Conservation (phyloP, 2,329 filamentous ascomycete species). For the Hymenoscyphus repandus region DNA sequence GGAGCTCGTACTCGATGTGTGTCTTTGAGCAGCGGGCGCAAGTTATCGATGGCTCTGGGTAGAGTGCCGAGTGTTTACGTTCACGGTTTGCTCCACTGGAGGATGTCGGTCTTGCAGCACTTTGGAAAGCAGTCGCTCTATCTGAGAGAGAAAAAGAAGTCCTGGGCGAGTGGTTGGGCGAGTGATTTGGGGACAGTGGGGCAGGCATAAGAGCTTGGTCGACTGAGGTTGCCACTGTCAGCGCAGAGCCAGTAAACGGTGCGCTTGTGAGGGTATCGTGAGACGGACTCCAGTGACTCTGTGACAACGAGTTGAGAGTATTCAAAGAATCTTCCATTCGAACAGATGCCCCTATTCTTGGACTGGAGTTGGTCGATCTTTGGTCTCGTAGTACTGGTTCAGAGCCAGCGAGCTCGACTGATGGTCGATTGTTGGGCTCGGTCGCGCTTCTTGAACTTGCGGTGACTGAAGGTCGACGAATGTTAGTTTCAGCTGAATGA, state of each 20-base stretch:
- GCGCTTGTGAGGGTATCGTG: conserved; percentile 18
- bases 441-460: conserved; percentile 25
- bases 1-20: conserved; percentile 78
- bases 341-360: conserved; percentile 11
- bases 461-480: conserved; percentile 19
- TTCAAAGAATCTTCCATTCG: conserved; percentile 15
- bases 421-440: conserved; percentile 22
- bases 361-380: conserved; percentile 18
- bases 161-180: conserved; percentile 16
- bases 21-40: conserved; percentile 66
- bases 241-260: conserved; percentile 17
- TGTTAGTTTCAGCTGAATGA: conserved; percentile 17
- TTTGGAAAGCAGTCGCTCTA: conserved; percentile 26
- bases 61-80: conserved; percentile 39
- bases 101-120: conserved; percentile 28
- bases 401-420: conserved; percentile 17
- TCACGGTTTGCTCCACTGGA: conserved; percentile 20
- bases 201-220: conserved; percentile 26
- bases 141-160: conserved; percentile 24
- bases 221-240: conserved; percentile 8
- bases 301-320: conserved; percentile 7
- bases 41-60: conserved; percentile 64
- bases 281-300: conserved; percentile 11
- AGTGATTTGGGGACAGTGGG: conserved; percentile 22
- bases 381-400: conserved; percentile 11